phyloP scores from a whole-genome alignment of 2,329 filamentous ascomycete species.

The Neonectria coccinea region DNA sequence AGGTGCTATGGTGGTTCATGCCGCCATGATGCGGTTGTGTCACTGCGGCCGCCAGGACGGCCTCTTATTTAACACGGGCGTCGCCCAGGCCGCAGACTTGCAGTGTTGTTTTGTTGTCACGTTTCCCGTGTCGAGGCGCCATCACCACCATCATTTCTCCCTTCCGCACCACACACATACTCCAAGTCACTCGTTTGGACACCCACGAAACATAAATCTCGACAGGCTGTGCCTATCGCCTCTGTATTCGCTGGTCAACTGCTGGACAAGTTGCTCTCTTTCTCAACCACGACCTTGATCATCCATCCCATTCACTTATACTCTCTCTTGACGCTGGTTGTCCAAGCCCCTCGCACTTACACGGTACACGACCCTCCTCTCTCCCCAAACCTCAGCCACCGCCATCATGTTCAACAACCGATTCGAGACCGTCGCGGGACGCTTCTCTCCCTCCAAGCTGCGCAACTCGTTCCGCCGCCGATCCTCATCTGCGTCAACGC shows the following conservation, averaged over 20 bases:
- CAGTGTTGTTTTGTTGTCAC: constrained; percentile 11
- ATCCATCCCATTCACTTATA: not conserved
- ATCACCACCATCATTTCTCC: constrained; percentile 20
- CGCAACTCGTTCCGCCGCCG: constrained; percentile 66
- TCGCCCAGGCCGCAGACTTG: constrained; percentile 11
- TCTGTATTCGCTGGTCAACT: constrained; percentile 32
- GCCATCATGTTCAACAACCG: constrained; percentile 50
- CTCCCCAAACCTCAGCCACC: not conserved
- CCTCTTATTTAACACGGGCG: constrained; percentile 31
- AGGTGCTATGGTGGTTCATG: constrained; percentile 27
- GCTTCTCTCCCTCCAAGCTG: constrained; percentile 62
- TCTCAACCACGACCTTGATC: not conserved
- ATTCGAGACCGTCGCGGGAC: constrained; percentile 62
- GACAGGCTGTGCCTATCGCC: constrained; percentile 42
- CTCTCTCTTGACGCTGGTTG: constrained; percentile 5
- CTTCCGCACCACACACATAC: constrained; percentile 24
- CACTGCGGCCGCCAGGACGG: constrained; percentile 7
- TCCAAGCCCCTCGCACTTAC: not conserved
- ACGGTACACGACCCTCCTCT: not conserved
- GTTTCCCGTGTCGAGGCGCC: constrained; percentile 13
- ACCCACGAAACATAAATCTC: constrained; percentile 20
- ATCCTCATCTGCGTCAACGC: constrained; percentile 56
- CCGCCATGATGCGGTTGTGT: constrained; percentile 11
- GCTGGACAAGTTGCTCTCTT: constrained; percentile 41
- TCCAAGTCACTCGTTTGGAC: constrained; percentile 31